Conservation (phyloP, 2,329 filamentous ascomycete species). For the Raffaelea arxii region DNA sequence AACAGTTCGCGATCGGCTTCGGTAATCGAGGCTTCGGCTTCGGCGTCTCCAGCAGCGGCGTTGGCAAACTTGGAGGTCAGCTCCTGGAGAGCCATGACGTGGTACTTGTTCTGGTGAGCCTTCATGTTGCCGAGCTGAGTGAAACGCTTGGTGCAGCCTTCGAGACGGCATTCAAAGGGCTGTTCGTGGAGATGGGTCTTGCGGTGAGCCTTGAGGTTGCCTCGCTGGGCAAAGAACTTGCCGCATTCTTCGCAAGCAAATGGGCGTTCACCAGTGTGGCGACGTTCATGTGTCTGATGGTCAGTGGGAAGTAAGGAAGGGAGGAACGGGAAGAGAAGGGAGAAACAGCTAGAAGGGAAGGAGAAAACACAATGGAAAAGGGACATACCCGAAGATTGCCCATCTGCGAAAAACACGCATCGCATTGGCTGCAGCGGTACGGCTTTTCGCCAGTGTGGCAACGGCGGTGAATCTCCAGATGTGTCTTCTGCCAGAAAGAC, state of each 20-base stretch:
- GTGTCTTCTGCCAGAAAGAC: conserved; percentile 83
- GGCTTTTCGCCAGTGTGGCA: conserved; percentile 86
- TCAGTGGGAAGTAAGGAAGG: not conserved
- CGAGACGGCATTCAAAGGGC: conserved; percentile 71
- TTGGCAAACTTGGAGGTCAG: conserved; percentile 63
- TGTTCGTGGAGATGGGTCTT: conserved; percentile 71
- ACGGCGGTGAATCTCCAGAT: conserved; percentile 80
- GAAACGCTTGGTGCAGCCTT: conserved; percentile 79
- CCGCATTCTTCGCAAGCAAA: conserved; percentile 72
- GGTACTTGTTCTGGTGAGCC: conserved; percentile 92
- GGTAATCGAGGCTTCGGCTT: conserved; percentile 37
- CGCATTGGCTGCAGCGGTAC: conserved; percentile 50
- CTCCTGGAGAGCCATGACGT: conserved; percentile 60
- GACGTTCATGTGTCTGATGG: conserved; percentile 67
- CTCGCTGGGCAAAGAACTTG: conserved; percentile 75
- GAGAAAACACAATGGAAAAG: not conserved
- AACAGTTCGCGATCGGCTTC: conserved; percentile 61
- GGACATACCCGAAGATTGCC: conserved; percentile 73
- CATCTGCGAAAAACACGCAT: conserved; percentile 74
- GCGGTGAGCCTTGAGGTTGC: conserved; percentile 76
- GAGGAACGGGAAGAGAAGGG: not conserved
- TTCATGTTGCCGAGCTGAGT: conserved; percentile 90
- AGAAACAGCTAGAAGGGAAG: not conserved
- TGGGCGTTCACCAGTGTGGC: conserved; percentile 80
- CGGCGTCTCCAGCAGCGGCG: conserved; percentile 48